Base-by-base conservation (phyloP, 768 basidiomycete genomes). In the Suillus weaverae region DNA sequence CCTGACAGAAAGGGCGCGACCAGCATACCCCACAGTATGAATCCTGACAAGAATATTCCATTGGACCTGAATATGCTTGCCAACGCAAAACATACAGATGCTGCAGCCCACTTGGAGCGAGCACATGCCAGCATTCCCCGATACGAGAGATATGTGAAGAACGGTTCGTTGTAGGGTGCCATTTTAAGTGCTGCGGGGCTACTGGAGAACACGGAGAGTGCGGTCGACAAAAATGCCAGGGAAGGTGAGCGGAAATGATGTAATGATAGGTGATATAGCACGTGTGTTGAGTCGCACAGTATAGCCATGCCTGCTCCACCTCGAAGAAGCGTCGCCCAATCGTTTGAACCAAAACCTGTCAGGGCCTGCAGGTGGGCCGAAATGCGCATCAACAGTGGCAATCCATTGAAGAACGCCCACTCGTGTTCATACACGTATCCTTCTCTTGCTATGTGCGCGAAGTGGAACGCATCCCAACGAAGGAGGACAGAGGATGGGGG, bases 381-480 rank as follows among this genome's bases (percentile, higher is more conserved):
- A 54, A 70, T 14, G 2, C 83, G 80, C 75, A 94, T 82, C 59
- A 91, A 57, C 13, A 78, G 70, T 4, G 92, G 84, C 32, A 85
- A 75, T 5, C 85, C 92, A 2, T 93, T 91, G 66, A 94, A 84
- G 75, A 94, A 99, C 0, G 97, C 97, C 84, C 91, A 92, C 68
- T 92, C 82, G 70, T 97, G 85, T 72, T 99, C 97, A 72, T 86
- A 87, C 0, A 67, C 66, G 68, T 89, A 84, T 10, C 85, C 83
- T 13, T 83, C 65, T 33, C 80, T 70, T 0, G 94, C 92, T 61
- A 94, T 85, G 69, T 84, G 82, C 7, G 80, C 69, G 74, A 95
- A 98, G 76, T 97, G 90, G 68, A 98, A 84, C 3, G 82, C 81
- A 72, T 99, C 97, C 97, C 97, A 99, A 69, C 95, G 86, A 11